Base-by-base conservation (phyloP, 148 eudicot genomes). In the Chenopodium berlandieri region DNA sequence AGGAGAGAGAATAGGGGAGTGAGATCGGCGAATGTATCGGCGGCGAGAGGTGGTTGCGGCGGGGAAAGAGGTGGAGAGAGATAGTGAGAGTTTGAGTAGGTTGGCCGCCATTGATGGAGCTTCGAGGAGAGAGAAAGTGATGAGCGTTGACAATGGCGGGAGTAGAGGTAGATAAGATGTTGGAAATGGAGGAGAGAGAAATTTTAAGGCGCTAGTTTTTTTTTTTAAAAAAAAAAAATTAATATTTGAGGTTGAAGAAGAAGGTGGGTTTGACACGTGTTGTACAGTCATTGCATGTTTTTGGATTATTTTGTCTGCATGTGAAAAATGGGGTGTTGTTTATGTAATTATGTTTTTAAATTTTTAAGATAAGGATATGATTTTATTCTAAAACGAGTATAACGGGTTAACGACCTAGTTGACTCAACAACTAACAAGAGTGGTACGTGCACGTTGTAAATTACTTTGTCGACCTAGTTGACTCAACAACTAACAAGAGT, bases 61-160 rank as follows among this genome's bases (percentile, higher is more conserved):
- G 50, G 17, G 75, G 70, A 50, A 3, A 79, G 32, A 50, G 82
- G 80, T 74, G 78, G 76, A 83, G 67, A 89, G 83, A 25, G 89
- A 83, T 85, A 85, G 87, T 72, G 94, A 80, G 71, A 87, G 78
- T 25, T 82, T 88, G 78, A 93, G 86, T 47, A 91, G 83, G 82
- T 81, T 72, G 25, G 89, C 82, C 80, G 90, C 83, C 88, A 87
- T 86, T 79, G 80, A 40, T 25, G 44, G 64, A 50, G 78, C 78
- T 47, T 25, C 44, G 64, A 50, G 78, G 65, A 56, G 25, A 34
- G 75, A 65, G 67, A 25, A 16, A 73, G 19, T 60, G 46, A 34
- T 17, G 37, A 52, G 73, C 25, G 23, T 48, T 44, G 56, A 27
- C 77, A 37, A 54, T 82, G 75, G 80, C 47, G 62, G 66, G 17